phyloP scores from a whole-genome alignment of 2,329 filamentous ascomycete species.

The Phialemonium atrogriseum region DNA sequence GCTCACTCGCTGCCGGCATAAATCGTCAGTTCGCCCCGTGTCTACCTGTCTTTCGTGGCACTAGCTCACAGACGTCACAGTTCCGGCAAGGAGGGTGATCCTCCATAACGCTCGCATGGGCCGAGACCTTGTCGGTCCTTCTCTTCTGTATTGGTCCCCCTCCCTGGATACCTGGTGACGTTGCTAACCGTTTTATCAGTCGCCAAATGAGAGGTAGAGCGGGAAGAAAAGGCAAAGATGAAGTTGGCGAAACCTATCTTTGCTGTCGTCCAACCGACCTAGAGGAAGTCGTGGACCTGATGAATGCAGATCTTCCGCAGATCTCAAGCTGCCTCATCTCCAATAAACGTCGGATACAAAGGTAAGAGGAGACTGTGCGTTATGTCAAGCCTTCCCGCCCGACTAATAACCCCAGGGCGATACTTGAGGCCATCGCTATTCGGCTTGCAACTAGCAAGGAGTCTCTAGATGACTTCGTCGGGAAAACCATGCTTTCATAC shows the following conservation, averaged over 20 bases:
- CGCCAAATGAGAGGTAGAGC: slow-evolving; percentile 74
- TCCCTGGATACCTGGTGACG: no score
- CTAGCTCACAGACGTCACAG: slow-evolving; percentile 1
- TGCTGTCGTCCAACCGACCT: slow-evolving; percentile 63
- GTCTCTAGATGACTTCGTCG: slow-evolving; percentile 59
- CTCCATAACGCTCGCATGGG: slow-evolving; percentile 70
- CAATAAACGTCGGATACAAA: slow-evolving; percentile 59
- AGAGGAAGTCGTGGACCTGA: slow-evolving; percentile 59
- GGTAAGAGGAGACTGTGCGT: slow-evolving; percentile 28
- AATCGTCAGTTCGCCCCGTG: no score
- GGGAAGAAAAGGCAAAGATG: slow-evolving; percentile 70
- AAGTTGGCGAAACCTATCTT: slow-evolving; percentile 68
- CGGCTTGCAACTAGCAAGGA: slow-evolving; percentile 57
- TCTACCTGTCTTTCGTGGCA: no score
- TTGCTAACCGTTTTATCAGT: no score
- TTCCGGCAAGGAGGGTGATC: slow-evolving; percentile 66
- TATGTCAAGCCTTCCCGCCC: slow-evolving; percentile 4
- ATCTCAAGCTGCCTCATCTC: slow-evolving; percentile 55
- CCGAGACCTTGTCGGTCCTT: slow-evolving; percentile 65
- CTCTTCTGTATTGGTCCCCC: slow-evolving; percentile 65
- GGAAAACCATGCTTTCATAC: slow-evolving; percentile 57
- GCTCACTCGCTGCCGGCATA: slow-evolving; percentile 75
- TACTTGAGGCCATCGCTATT: slow-evolving; percentile 63
- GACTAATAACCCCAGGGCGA: no score
- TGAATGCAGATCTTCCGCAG: slow-evolving; percentile 63